These are phyloP conservation scores for Yamadazyma atmosphaerica DNA, from an alignment of 1,139 yeast genomes.

Conservation along the genomic window DNA sequence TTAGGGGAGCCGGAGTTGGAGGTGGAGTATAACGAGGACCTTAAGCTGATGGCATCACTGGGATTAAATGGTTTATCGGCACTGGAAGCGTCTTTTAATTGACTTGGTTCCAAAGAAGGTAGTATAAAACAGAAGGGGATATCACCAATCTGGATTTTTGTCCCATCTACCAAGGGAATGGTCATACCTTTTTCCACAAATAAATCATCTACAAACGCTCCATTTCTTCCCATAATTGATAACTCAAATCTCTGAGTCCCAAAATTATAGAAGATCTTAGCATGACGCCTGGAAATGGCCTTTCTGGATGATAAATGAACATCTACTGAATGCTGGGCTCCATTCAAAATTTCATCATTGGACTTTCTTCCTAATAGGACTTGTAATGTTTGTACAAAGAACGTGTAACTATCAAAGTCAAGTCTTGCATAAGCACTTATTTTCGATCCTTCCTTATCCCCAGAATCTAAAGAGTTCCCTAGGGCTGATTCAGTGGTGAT, in stretches of 20 bases:
- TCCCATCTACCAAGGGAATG: constrained; percentile 76
- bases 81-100: constrained; percentile 18
- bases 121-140: constrained; percentile 83
- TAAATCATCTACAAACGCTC: constrained; percentile 89
- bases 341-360: constrained; percentile 59
- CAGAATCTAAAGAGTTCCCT: constrained; percentile 16
- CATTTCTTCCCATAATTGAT: constrained; percentile 88
- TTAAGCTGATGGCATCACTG: constrained; percentile 52
- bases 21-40: constrained; percentile 42
- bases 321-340: constrained; percentile 66
- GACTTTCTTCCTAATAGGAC: constrained; percentile 89
- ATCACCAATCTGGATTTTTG: constrained; percentile 90
- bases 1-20: constrained; percentile 23
- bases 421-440: constrained; percentile 93
- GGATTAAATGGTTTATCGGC: constrained; percentile 48
- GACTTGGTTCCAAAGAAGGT: constrained; percentile 51
- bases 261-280: constrained; percentile 91
- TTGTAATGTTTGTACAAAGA: constrained; percentile 93
- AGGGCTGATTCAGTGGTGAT: constrained; percentile 26
- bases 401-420: constrained; percentile 89
- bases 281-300: constrained; percentile 90
- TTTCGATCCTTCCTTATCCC: constrained; percentile 38
- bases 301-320: constrained; percentile 89
- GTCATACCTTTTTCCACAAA: constrained; percentile 90
- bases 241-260: constrained; percentile 92